Base-by-base conservation (phyloP, 257 asterid genomes). In the Buddleja alternifolia region DNA sequence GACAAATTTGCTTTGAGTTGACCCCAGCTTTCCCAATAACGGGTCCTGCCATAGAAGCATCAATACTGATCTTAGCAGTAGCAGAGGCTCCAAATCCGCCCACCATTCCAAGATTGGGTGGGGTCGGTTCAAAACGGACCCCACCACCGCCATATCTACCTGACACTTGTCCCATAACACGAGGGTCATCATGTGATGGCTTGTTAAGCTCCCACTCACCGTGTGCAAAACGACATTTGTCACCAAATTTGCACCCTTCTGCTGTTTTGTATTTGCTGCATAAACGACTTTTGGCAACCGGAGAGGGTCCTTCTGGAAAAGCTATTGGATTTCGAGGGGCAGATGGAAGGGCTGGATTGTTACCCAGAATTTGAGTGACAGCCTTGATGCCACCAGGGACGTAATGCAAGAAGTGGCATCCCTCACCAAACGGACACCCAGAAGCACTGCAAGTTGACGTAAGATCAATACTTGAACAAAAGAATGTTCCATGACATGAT, bases 371-470 rank as follows among this genome's bases (percentile, higher is more conserved):
- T 65, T 87, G 96, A 10, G 86, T 85, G 71, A 87, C 96, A n/a
- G 88, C 95, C 77, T 89, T 89, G 46, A 89, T 78, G 71, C 95
- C 96, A 6, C 96, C 96, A 10, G 96, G 93, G n/a, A 89, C 90
- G 14, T 83, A 83, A 73, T 89, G 96, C 83, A 87, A 54, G 75
- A 89, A 89, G 79, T 89, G 95, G 86, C 96, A 89, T 44, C 82
- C 77, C 74, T 89, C 96, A 40, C 96, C 96, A 40, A 87, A 89
- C 23, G 88, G 95, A 68, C 96, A 88, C 21, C 96, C 96, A 45
- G 93, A 80, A 59, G 86, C 55, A 75, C 93, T 88, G 95, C 85
- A 71, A 53, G 52, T 45, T 44, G 23, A 65, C 45, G 41, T 19
- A 11, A 44, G 67, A 40, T 69, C 21, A 70, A 37, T n/a, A n/a